Evolutionary conservation across 768 basidiomycete genomes (phyloP), one percentile per base, ranked within the genome.

Genomic region (Paxillus involutus): DNA sequence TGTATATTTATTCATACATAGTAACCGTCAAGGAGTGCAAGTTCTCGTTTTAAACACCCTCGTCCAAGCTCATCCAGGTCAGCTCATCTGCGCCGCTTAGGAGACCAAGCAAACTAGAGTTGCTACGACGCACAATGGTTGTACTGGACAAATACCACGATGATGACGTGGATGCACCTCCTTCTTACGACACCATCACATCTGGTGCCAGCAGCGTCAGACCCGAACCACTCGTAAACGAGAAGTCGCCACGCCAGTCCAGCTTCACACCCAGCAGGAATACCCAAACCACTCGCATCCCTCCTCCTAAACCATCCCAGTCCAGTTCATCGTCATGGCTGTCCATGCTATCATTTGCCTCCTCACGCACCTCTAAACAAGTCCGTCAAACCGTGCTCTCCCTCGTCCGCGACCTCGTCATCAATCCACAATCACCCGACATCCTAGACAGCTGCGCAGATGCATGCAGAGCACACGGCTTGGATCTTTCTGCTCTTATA

Each of bases 361-460:
- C 62, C 3, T 59, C 69, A 2, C 63, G 63, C 19, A 59, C 67
- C 6, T 64, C 75, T 4, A 75, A 76, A 41, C 80, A 86, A 60
- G 77, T 86, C 30, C 76, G 75, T 4, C 64, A 66, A 30, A 86
- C 85, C 2, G 76, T 85, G 4, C 70, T 78, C 2, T 71, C 75
- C 1, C 77, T 87, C 17, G 58, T 88, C 13, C 79, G 81, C 5
- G 85, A 86, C 61, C 71, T 85, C 29, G 80, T 84, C 63, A 12
- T 64, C 53, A 49, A 59, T 21, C 30, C 43, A 10, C 56, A 63
- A 3, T 62, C 68, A 2, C 52, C 59, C 32, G 24, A 63, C 47
- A 49, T 64, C 44, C 45, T 68, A 54, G 26, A 62, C 62, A 51
- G 59, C 61, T 90, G 88, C 59, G 76, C 79, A 3, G 81, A 82